Percentiles rank a stretch among this genome's conserved stretches.
Conservation (phyloP, 2,329 filamentous ascomycete genomes). For the Onygena corvina region DNA sequence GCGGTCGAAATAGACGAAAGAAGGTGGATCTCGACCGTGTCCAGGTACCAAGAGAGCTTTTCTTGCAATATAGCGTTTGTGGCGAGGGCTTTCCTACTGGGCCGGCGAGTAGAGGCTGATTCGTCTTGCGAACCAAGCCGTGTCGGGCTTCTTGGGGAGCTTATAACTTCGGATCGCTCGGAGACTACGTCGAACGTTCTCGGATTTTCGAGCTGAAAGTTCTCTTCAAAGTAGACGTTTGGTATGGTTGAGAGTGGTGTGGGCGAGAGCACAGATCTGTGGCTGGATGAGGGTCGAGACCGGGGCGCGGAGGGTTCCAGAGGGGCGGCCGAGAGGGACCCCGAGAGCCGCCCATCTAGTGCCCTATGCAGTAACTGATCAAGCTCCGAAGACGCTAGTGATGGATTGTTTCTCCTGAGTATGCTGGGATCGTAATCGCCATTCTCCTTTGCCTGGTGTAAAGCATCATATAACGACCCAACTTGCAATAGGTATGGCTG, state of each 20-base stretch:
- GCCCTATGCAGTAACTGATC: slow-evolving; percentile 37
- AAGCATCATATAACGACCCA: slow-evolving; percentile 74
- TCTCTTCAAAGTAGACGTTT: slow-evolving; percentile 82
- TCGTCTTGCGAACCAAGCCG: slow-evolving; percentile 35
- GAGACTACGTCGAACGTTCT: slow-evolving; percentile 94
- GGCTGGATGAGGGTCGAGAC: slow-evolving; percentile 32
- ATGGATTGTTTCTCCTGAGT: slow-evolving; percentile 34
- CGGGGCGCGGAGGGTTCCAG: slow-evolving; percentile 9
- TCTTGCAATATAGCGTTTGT: slow-evolving; percentile 97
- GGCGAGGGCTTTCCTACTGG: slow-evolving; percentile 65
- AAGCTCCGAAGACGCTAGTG: slow-evolving; percentile 38
- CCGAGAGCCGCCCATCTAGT: slow-evolving; percentile 32
- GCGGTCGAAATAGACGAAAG: slow-evolving; percentile 94
- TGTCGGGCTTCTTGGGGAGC: slow-evolving; percentile 49
- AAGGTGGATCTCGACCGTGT: slow-evolving; percentile 92
- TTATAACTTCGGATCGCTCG: slow-evolving; percentile 91
- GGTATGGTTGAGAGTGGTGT: slow-evolving; percentile 89
- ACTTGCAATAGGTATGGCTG: slow-evolving; percentile 74
- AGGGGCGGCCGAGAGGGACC: slow-evolving; percentile 1
- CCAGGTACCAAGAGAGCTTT: slow-evolving; percentile 99
- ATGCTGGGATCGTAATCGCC: slow-evolving; percentile 50
- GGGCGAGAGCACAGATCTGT: slow-evolving; percentile 39
- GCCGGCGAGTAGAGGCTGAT: slow-evolving; percentile 4
- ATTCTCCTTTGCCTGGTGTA: slow-evolving; percentile 69
- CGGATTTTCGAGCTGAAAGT: slow-evolving; percentile 91